Evolutionary conservation across 2,329 filamentous ascomycete genomes (phyloP).

Genomic region (Colletotrichum karsti): DNA sequence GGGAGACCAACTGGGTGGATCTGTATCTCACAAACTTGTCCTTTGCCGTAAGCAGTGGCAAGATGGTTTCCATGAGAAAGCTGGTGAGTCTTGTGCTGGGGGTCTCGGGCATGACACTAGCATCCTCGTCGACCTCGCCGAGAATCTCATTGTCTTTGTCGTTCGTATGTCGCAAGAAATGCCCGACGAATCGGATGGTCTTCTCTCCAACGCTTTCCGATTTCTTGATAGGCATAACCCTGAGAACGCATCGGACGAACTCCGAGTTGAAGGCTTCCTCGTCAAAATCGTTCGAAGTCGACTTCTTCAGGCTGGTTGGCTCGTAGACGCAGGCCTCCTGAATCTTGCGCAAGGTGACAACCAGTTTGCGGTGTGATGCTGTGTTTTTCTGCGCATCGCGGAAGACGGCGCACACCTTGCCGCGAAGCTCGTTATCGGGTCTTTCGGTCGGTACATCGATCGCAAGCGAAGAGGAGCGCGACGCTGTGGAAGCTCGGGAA

Average conservation of each 20-base stretch:
- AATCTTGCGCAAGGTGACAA: constrained; percentile 86
- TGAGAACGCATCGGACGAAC: constrained; percentile 81
- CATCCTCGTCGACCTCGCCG: constrained; percentile 72
- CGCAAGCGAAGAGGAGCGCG: constrained; percentile 54
- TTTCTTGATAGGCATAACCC: constrained; percentile 89
- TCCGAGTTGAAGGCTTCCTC: constrained; percentile 90
- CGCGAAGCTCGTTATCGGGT: constrained; percentile 74
- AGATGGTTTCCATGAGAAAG: constrained; percentile 75
- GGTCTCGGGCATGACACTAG: constrained; percentile 79
- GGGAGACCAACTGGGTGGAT: constrained; percentile 87
- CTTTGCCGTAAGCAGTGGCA: constrained; percentile 83
- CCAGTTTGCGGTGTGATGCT: constrained; percentile 88
- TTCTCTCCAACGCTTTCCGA: constrained; percentile 88
- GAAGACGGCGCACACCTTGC: constrained; percentile 77
- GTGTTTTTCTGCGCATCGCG: constrained; percentile 88
- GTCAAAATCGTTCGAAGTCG: constrained; percentile 72
- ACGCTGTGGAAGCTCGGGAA: constrained; percentile 54
- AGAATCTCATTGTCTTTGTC: constrained; percentile 77
- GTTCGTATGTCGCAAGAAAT: constrained; percentile 80
- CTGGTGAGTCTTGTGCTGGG: constrained; percentile 83
- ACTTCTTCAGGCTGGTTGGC: constrained; percentile 60
- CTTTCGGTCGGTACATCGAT: constrained; percentile 75
- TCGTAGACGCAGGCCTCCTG: constrained; percentile 86
- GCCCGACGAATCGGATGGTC: constrained; percentile 84
- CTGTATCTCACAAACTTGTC: constrained; percentile 94